These are phyloP conservation scores for Aschersonia sp. DNA, from an alignment of 2,329 filamentous ascomycete genomes.

Conservation along the genomic window DNA sequence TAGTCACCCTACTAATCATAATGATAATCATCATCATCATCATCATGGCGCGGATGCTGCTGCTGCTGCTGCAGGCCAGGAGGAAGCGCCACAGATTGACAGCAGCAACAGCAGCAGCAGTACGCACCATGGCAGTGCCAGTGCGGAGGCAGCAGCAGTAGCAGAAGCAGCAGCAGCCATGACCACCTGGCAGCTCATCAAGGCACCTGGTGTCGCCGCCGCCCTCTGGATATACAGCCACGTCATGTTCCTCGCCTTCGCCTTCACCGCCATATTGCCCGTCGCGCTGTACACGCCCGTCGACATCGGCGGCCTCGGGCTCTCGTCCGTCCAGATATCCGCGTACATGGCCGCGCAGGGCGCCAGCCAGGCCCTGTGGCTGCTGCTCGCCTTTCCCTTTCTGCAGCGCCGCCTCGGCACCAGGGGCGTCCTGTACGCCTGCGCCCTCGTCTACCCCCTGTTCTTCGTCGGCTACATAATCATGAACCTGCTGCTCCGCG, in stretches of 20 bases:
- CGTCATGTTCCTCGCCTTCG: constrained; percentile 52
- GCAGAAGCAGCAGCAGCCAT: constrained; percentile 1
- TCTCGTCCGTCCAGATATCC: constrained; percentile 48
- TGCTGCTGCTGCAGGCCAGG: too few species aligned
- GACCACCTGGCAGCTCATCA: constrained; percentile 31
- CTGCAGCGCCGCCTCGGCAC: constrained; percentile 54
- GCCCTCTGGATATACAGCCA: constrained; percentile 53
- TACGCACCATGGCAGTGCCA: neutral
- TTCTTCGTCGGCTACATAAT: constrained; percentile 46
- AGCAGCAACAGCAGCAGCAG: too few species aligned
- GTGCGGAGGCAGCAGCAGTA: neutral
- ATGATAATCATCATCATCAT: too few species aligned
- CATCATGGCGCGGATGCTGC: too few species aligned
- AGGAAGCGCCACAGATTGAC: too few species aligned
- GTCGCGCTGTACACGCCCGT: constrained; percentile 54
- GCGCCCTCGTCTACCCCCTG: constrained; percentile 41
- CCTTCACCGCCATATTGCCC: constrained; percentile 56
- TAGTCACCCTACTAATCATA: too few species aligned
- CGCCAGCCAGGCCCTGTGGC: constrained; percentile 53
- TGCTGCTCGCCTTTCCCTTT: constrained; percentile 53
- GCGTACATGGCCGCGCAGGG: constrained; percentile 50
- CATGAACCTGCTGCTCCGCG: constrained; percentile 31
- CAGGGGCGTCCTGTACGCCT: constrained; percentile 44
- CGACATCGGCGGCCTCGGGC: constrained; percentile 47
- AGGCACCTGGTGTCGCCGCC: constrained; percentile 46